Evolutionary conservation across 2,329 filamentous ascomycete genomes (phyloP).

Genomic region (Sclerotiophoma versabilis): DNA sequence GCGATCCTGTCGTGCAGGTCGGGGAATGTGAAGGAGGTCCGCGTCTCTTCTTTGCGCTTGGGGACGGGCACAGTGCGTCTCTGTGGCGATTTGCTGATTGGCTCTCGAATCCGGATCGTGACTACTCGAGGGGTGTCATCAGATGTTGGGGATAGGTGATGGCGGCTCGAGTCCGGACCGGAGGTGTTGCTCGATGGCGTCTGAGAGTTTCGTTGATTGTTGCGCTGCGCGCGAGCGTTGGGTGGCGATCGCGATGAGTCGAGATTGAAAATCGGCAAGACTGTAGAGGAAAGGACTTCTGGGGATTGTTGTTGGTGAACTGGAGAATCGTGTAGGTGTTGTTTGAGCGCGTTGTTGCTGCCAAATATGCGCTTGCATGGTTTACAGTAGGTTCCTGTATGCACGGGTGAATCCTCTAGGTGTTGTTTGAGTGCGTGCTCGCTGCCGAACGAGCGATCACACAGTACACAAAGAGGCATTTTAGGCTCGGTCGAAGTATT

Average conservation of each 20-base stretch:
- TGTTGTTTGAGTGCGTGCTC: constrained; percentile 1
- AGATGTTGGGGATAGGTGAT: no score
- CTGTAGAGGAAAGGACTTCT: not conserved
- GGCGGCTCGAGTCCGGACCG: no score
- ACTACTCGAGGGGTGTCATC: no score
- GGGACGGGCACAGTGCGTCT: no score
- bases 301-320: constrained; percentile 5
- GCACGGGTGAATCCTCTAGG: not conserved
- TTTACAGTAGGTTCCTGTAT: not conserved
- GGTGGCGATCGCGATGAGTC: not conserved
- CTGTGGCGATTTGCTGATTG: no score
- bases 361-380: not conserved
- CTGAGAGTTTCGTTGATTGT: not conserved
- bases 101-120: no score
- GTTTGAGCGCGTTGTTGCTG: not conserved
- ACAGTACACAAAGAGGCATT: constrained; percentile 1
- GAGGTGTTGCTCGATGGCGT: not conserved
- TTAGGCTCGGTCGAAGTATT: not conserved
- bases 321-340: constrained; percentile 1
- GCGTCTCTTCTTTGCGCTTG: not conserved
- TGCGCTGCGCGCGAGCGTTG: not conserved
- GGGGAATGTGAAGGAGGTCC: not conserved
- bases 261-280: not conserved
- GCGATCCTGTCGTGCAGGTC: not conserved
- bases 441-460: constrained; percentile 3